A percentile compares a stretch with the other conserved stretches of the same genome.
phyloP scores from a whole-genome alignment of 2,329 filamentous ascomycete genomes.

The Talaromyces marneffei region DNA sequence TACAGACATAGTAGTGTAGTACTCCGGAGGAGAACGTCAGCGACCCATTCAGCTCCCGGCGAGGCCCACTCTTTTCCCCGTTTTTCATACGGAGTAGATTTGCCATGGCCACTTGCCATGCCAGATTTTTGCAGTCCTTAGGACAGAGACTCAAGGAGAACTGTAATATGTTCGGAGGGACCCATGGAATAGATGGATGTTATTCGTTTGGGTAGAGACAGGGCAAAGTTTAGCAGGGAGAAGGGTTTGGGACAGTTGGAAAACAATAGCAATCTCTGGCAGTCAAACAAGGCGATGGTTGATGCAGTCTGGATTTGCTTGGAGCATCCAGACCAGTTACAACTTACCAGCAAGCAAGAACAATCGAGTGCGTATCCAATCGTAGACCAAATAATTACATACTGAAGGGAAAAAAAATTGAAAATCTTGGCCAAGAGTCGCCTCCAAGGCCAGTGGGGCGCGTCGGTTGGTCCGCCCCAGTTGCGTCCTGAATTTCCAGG shows the following conservation, averaged over 20 bases:
- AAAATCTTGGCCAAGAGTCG: not conserved
- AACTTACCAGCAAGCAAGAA: not conserved
- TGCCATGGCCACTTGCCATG: not conserved
- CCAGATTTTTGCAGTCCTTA: not conserved
- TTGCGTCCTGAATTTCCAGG: not conserved
- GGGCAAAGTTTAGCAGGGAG: not conserved
- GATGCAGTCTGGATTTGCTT: not conserved
- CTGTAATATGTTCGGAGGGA: not conserved
- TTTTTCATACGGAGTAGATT: not conserved
- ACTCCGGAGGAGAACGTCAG: not conserved
- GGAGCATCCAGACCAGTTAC: not conserved
- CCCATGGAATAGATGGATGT: not conserved
- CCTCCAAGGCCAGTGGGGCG: not conserved
- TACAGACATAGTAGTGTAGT: not conserved
- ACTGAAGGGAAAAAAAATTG: not conserved
- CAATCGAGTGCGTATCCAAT: too few relatives aligned
- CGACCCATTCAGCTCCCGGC: not conserved
- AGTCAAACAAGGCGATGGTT: not conserved
- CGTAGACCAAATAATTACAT: too few relatives aligned
- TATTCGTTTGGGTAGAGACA: not conserved
- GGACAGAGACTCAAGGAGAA: not conserved
- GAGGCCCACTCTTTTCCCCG: slow-evolving; percentile 1
- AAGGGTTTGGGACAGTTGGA: not conserved
- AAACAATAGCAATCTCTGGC: not conserved
- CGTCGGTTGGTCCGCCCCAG: not conserved